Base-by-base conservation (phyloP, 768 basidiomycete species). In the Ephemerocybe angulata region DNA sequence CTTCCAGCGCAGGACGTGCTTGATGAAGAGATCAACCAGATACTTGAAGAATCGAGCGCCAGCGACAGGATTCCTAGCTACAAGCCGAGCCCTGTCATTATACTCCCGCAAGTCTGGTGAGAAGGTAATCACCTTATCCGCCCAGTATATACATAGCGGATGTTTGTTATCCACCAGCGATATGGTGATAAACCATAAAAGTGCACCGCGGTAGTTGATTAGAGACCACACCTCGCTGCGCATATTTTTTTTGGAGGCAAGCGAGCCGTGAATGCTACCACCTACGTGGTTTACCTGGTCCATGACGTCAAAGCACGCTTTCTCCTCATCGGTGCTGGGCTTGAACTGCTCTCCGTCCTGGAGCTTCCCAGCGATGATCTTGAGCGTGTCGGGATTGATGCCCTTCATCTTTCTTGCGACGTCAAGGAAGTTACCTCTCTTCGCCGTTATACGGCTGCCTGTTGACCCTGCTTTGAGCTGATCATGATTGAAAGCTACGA, bases 401-500 rank as follows among this genome's bases (percentile, higher is more conserved):
- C 47, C 53, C 0, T 63, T 38, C 0, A 74, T 41, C 1, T 63
- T 31, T 0, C 63, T 17, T 0, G 63, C 43, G 3, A 74, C 65
- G 3, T 62, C 50, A 17, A 37, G 19, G 58, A 75, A 73, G 8
- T 62, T 62, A 0, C 30, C 41, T 13, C 58, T 62, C 30, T 72
- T 58, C 1, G 66, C 60, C 2, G 70, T 10, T 0, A 73, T 31
- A 40, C 59, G 72, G 2, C 73, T 64, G 1, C 64, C 66, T 0
- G 53, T 60, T 0, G 65, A 58, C 2, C 65, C 60, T 1, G 54
- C 56, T 41, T 65, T 70, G 3, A 75, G 65, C 50, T 78, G 76
- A 24, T 69, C 54, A 44, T 76, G 70, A 50, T 70, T 76, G 52
- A 75, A 76, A 0, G 66, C 71, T 24, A 74, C 52, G 28, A 75